A percentile compares a stretch with the other conserved stretches of the same genome.
Evolutionary conservation across 805 yeast species (phyloP).

Genomic region (Barnettozyma wickerhamii): DNA sequence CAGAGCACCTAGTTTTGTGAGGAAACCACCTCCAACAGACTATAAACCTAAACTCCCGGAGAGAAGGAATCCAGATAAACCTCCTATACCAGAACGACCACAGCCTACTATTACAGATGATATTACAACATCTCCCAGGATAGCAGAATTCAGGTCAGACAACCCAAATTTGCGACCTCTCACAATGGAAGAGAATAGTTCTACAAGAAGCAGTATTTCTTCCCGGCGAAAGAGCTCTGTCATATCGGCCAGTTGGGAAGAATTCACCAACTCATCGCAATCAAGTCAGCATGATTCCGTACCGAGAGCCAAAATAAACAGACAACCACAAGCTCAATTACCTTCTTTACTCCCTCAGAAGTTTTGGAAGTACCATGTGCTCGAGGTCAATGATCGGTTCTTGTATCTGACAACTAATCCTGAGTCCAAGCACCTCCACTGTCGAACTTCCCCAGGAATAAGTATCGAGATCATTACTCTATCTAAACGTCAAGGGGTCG

Average conservation of each 20-base stretch:
- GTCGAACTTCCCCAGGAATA: constrained; percentile 61
- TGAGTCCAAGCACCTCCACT: constrained; percentile 50
- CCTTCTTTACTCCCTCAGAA: too few species aligned
- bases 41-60: neutral
- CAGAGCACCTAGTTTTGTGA: neutral
- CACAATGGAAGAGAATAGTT: constrained; percentile 5
- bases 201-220: neutral
- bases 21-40: constrained; percentile 11
- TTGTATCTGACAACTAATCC: constrained; percentile 67
- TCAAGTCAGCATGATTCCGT: too few species aligned
- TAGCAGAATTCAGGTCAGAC: constrained; percentile 9
- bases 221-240: too few species aligned
- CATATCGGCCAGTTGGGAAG: too few species aligned
- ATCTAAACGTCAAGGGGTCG: neutral
- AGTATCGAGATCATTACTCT: constrained; percentile 39
- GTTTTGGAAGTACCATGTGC: constrained; percentile 52
- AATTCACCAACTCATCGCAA: neutral
- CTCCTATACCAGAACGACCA: neutral
- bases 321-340: too few species aligned
- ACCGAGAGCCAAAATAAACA: too few species aligned
- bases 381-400: constrained; percentile 44
- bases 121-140: neutral
- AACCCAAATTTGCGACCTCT: constrained; percentile 26
- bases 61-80: neutral
- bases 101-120: neutral